Percentiles rank a stretch among this genome's conserved stretches.
Conservation (phyloP, 1,284 basidiomycete species). For the Pascua guehoae region DNA sequence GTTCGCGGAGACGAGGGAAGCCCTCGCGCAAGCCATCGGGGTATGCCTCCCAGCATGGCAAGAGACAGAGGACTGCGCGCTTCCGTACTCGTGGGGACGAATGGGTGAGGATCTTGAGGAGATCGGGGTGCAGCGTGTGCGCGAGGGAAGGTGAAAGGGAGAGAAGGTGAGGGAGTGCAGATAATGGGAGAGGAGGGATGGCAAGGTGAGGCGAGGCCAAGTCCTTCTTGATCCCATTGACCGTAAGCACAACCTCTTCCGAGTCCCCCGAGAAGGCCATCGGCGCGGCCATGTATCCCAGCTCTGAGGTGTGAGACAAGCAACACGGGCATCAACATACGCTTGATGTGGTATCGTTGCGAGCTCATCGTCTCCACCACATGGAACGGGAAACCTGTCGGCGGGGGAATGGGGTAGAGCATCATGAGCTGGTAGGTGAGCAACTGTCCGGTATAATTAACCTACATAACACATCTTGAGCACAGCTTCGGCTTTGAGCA, state of each 20-base stretch:
- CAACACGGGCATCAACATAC: slow-evolving; percentile 23
- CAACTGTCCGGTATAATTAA: slow-evolving; percentile 26
- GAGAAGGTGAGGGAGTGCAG: slow-evolving; percentile 82
- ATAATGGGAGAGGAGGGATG: slow-evolving; percentile 77
- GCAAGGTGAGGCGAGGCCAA: slow-evolving; percentile 66
- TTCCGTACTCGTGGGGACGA: slow-evolving; percentile 84
- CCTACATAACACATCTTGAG: slow-evolving; percentile 95
- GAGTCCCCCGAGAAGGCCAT: slow-evolving; percentile 93
- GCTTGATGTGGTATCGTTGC: slow-evolving; percentile 81
- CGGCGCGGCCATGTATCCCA: slow-evolving; percentile 90
- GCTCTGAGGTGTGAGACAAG: slow-evolving; percentile 50
- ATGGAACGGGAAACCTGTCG: slow-evolving; percentile 65
- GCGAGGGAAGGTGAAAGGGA: slow-evolving; percentile 85
- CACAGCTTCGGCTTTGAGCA: slow-evolving; percentile 89
- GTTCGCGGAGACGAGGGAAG: slow-evolving; percentile 71
- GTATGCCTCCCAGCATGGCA: slow-evolving; percentile 72
- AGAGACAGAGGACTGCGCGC: slow-evolving; percentile 76
- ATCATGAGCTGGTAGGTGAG: slow-evolving; percentile 46
- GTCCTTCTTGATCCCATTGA: slow-evolving; percentile 98
- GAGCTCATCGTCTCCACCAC: slow-evolving; percentile 98
- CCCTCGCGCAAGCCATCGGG: slow-evolving; percentile 69
- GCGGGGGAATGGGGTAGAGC: slow-evolving; percentile 52
- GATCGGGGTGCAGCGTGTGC: slow-evolving; percentile 79
- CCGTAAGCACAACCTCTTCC: slow-evolving; percentile 95
- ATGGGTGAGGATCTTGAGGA: slow-evolving; percentile 85